These are phyloP conservation scores for Alternaria conjuncta DNA, from an alignment of 2,329 filamentous ascomycete species.

Conservation along the genomic window DNA sequence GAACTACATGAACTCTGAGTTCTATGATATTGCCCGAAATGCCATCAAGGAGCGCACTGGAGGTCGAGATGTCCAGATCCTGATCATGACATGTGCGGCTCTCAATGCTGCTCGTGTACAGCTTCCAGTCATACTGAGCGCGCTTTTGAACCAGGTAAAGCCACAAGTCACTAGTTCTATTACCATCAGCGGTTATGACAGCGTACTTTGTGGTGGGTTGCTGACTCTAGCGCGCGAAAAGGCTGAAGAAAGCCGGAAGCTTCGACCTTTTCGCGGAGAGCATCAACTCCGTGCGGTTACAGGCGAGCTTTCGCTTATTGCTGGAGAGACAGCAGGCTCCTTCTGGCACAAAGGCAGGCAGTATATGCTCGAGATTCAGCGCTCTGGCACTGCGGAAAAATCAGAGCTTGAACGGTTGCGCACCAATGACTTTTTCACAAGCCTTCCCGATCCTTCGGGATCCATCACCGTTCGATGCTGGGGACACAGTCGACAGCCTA, in stretches of 20 bases:
- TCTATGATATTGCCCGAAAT: background rate
- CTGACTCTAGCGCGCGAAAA: background rate
- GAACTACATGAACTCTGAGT: constrained; percentile 3
- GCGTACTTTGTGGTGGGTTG: background rate
- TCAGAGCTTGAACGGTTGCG: background rate
- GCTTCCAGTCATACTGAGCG: background rate
- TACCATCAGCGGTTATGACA: background rate
- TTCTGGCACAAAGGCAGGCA: constrained; percentile 3
- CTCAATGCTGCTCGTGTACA: constrained; percentile 3
- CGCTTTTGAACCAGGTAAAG: constrained; percentile 4
- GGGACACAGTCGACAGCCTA: constrained; percentile 6
- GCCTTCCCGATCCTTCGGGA: background rate
- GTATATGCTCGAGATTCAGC: background rate
- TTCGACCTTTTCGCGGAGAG: background rate
- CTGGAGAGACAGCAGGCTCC: background rate
- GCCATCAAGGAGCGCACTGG: background rate
- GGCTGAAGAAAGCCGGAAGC: background rate
- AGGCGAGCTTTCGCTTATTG: background rate
- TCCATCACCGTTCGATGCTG: constrained; percentile 7
- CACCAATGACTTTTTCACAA: background rate
- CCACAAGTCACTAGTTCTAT: constrained; percentile 6
- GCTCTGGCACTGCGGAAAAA: background rate
- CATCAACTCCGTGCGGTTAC: background rate
- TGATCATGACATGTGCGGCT: constrained; percentile 2
- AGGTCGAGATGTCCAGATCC: background rate